These are phyloP conservation scores for Penicillium glabrum DNA, from an alignment of 2,329 filamentous ascomycete species.

Conservation along the genomic window DNA sequence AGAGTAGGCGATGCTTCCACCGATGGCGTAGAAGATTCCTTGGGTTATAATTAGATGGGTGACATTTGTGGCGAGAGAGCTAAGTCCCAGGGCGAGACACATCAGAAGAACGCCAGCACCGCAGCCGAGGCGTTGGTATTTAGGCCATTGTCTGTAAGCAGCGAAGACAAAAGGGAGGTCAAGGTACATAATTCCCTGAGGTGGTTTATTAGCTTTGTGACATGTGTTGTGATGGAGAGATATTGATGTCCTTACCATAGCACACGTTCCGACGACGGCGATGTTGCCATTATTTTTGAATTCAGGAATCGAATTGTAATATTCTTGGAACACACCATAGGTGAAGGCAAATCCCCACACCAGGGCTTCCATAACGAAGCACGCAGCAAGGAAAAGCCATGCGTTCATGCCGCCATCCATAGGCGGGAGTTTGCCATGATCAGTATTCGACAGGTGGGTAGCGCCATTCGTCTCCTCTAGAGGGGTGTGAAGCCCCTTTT, in stretches of 20 bases:
- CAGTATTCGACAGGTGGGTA: neutral
- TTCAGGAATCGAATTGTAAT: constrained; percentile 19
- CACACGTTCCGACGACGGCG: constrained; percentile 24
- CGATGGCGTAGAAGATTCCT: constrained; percentile 6
- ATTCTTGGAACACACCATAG: constrained; percentile 24
- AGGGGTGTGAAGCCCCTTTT: neutral
- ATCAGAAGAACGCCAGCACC: constrained; percentile 2
- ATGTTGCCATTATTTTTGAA: constrained; percentile 18
- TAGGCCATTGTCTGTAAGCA: constrained; percentile 2
- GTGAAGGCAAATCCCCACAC: constrained; percentile 48
- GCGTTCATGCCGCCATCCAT: constrained; percentile 41
- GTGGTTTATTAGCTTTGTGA: neutral
- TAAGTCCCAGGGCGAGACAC: constrained; percentile 7
- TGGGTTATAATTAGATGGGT: constrained; percentile 9
- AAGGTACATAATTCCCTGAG: constrained; percentile 8
- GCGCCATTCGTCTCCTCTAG: neutral
- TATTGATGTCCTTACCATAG: constrained; percentile 6
- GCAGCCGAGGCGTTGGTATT: constrained; percentile 3
- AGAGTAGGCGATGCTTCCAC: constrained; percentile 6
- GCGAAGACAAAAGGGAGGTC: constrained; percentile 6
- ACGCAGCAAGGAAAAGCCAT: constrained; percentile 51
- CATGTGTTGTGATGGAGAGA: neutral
- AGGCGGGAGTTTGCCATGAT: constrained; percentile 25
- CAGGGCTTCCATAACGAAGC: constrained; percentile 54
- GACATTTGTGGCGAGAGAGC: constrained; percentile 6